A percentile compares a stretch with the other conserved stretches of the same genome.
These are phyloP conservation scores for Diospyros lotus DNA, from an alignment of 148 eudicot species.

Conservation along the genomic window DNA sequence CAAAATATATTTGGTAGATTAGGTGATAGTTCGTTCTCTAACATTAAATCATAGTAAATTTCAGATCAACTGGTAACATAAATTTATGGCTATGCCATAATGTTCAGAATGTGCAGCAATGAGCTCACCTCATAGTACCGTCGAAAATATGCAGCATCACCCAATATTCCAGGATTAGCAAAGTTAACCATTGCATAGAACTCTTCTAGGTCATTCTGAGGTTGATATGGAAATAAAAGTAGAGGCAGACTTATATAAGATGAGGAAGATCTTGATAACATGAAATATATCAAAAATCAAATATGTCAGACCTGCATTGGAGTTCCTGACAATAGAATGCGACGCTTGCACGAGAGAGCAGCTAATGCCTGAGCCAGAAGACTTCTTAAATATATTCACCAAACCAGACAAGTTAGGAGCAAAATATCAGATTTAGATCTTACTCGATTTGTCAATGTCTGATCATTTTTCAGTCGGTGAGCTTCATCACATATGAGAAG, in stretches of 20 bases:
- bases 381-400: background rate
- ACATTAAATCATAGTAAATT: background rate
- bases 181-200: slow-evolving; percentile 96
- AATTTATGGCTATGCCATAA: background rate
- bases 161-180: slow-evolving; percentile 92
- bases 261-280: slow-evolving; percentile 14
- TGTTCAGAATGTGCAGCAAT: slow-evolving; percentile 1
- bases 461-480: slow-evolving; percentile 96
- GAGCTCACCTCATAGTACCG: slow-evolving; percentile 81
- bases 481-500: slow-evolving; percentile 99
- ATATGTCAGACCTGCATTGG: slow-evolving; percentile 85
- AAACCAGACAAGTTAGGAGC: background rate
- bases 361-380: slow-evolving; percentile 69
- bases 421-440: slow-evolving; percentile 16
- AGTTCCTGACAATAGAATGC: slow-evolving; percentile 88
- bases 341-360: slow-evolving; percentile 84
- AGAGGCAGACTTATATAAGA: background rate
- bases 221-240: slow-evolving; percentile 6
- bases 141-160: slow-evolving; percentile 85
- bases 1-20: background rate
- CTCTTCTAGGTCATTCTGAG: slow-evolving; percentile 95
- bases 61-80: background rate
- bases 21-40: background rate
- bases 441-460: slow-evolving; percentile 89
- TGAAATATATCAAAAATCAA: slow-evolving; percentile 4